phyloP scores from a whole-genome alignment of 2,329 filamentous ascomycete genomes.

The Colletotrichum lupini region DNA sequence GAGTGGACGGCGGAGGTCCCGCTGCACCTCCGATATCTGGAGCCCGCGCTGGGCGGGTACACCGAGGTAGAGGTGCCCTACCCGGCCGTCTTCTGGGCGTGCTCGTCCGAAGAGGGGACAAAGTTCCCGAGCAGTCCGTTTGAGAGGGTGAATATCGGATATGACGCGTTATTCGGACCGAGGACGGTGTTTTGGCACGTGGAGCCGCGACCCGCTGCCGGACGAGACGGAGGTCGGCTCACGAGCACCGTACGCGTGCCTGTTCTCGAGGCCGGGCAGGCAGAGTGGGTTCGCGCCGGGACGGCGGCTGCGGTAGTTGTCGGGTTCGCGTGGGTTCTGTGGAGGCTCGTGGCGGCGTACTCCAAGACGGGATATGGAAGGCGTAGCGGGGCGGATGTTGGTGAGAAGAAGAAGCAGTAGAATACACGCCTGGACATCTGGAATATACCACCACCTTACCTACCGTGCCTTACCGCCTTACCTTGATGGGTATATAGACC shows the following conservation, averaged over 20 bases:
- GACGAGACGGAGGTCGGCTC: constrained; percentile 48
- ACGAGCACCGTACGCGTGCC: constrained; percentile 71
- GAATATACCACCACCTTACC: too few species aligned
- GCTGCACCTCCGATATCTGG: constrained; percentile 86
- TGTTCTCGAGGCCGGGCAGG: constrained; percentile 67
- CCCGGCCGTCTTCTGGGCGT: constrained; percentile 92
- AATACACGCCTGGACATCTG: too few species aligned
- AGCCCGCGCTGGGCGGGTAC: constrained; percentile 67
- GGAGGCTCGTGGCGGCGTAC: constrained; percentile 62
- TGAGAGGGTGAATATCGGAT: constrained; percentile 85
- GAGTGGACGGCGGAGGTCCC: constrained; percentile 78
- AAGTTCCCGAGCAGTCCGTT: constrained; percentile 85
- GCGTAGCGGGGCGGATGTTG: neutral
- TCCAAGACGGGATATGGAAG: constrained; percentile 46
- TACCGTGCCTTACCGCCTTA: too few species aligned
- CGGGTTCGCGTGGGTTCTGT: constrained; percentile 78
- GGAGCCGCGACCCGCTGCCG: constrained; percentile 56
- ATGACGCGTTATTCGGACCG: constrained; percentile 81
- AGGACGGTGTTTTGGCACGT: constrained; percentile 88
- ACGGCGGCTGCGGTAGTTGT: constrained; percentile 69
- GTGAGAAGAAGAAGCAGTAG: constrained; percentile 33
- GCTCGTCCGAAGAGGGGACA: constrained; percentile 71
- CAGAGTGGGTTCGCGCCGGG: constrained; percentile 60
- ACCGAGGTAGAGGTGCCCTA: constrained; percentile 74
- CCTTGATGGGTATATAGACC: too few species aligned